phyloP scores from a whole-genome alignment of 2,329 filamentous ascomycete species.

The Claviceps sp. region DNA sequence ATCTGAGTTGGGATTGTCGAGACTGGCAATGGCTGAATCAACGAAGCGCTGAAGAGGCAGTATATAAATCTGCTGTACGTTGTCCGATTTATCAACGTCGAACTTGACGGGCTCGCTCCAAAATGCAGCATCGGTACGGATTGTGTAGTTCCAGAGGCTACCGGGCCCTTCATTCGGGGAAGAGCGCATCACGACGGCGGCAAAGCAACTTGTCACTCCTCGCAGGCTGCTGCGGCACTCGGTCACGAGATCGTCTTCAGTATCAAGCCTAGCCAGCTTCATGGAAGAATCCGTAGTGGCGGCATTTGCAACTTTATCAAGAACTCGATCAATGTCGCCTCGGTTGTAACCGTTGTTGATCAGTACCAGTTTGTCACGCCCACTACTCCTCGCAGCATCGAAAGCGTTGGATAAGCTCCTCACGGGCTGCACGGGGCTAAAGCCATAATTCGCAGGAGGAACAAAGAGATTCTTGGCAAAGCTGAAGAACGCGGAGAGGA shows the following conservation, averaged over 20 bases:
- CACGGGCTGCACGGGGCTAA: slow-evolving; percentile 49
- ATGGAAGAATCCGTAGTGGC: slow-evolving; percentile 39
- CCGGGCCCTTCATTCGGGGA: slow-evolving; percentile 58
- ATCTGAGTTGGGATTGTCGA: slow-evolving; percentile 30
- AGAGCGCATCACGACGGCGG: slow-evolving; percentile 59
- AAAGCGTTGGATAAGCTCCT: slow-evolving; percentile 54
- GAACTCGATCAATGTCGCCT: slow-evolving; percentile 60
- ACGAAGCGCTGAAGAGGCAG: slow-evolving; percentile 70
- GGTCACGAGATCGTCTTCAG: slow-evolving; percentile 43
- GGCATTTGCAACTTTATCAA: slow-evolving; percentile 46
- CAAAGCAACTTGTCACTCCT: slow-evolving; percentile 60
- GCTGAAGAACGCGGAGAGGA: slow-evolving; percentile 45
- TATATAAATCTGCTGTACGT: slow-evolving; percentile 65
- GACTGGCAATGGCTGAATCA: slow-evolving; percentile 54
- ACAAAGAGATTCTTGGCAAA: slow-evolving; percentile 77
- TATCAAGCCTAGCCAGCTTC: slow-evolving; percentile 38
- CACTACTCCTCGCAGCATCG: slow-evolving; percentile 34
- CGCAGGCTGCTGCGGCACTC: slow-evolving; percentile 51
- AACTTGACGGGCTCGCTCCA: slow-evolving; percentile 42
- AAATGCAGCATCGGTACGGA: slow-evolving; percentile 62
- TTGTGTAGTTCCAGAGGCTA: slow-evolving; percentile 72
- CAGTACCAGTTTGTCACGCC: slow-evolving; percentile 59
- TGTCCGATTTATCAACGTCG: slow-evolving; percentile 48
- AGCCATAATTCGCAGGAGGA: slow-evolving; percentile 61
- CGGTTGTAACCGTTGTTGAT: slow-evolving; percentile 60